Percentiles rank a stretch among this genome's conserved stretches.
Evolutionary conservation across 2,329 filamentous ascomycete genomes (phyloP).

Genomic region (Colletotrichum magnum): DNA sequence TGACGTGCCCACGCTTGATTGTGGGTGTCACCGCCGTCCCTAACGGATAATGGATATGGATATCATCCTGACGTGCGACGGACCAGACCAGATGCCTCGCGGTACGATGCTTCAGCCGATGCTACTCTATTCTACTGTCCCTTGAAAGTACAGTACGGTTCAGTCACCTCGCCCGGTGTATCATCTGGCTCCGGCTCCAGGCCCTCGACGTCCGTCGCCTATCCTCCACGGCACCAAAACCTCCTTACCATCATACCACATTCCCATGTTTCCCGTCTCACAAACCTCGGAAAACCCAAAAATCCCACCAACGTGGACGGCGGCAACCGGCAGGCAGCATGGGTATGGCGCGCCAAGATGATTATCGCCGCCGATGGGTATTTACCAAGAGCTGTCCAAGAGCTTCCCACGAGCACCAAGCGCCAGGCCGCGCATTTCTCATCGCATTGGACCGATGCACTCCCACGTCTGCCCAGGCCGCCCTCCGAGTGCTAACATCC

Average conservation of each 20-base stretch:
- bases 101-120: no score
- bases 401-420: constrained; percentile 13
- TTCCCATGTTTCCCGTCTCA: constrained; percentile 15
- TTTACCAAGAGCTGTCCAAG: constrained; percentile 2
- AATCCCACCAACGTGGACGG: constrained; percentile 30
- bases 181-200: background rate
- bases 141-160: no score
- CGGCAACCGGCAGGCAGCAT: constrained; percentile 16
- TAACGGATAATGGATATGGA: background rate
- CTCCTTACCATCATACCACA: constrained; percentile 28
- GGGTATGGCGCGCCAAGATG: constrained; percentile 30
- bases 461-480: constrained; percentile 39
- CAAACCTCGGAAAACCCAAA: constrained; percentile 15
- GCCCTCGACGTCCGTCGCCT: constrained; percentile 1
- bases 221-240: background rate
- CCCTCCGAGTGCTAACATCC: constrained; percentile 24
- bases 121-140: no score
- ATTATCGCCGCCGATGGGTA: constrained; percentile 24
- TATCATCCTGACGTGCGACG: background rate
- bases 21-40: constrained; percentile 11
- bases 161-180: no score
- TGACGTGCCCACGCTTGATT: constrained; percentile 6
- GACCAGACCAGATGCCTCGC: background rate
- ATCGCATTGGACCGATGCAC: constrained; percentile 25
- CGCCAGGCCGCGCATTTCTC: constrained; percentile 4